Conservation (phyloP, 179 eudicot species). For the Beta macrorhiza region DNA sequence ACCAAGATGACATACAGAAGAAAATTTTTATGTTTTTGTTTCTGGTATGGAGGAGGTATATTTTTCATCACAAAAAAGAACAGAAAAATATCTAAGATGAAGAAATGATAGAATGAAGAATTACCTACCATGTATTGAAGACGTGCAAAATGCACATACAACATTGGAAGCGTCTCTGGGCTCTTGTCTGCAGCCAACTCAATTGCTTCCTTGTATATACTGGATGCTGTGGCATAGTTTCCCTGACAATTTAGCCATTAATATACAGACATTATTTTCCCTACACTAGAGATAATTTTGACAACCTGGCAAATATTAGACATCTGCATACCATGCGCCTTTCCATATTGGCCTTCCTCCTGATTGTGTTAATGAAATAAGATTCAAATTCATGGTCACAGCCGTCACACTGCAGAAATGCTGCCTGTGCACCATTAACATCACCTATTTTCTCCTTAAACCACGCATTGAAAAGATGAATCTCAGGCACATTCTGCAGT, state of each 20-base stretch:
- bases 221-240: constrained; percentile 54
- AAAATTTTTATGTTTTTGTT: neutral
- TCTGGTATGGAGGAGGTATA: neutral
- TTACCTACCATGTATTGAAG: constrained; percentile 59
- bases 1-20: neutral
- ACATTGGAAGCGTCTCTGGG: constrained; percentile 47
- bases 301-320: constrained; percentile 5
- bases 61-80: neutral
- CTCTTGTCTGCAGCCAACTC: constrained; percentile 51
- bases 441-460: constrained; percentile 79
- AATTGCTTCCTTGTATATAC: constrained; percentile 65
- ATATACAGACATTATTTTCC: neutral
- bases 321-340: constrained; percentile 58
- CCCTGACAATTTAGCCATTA: constrained; percentile 53
- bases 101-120: constrained; percentile 16
- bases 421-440: constrained; percentile 50
- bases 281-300: constrained; percentile 3
- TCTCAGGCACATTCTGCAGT: constrained; percentile 65
- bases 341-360: constrained; percentile 72
- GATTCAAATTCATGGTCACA: constrained; percentile 44
- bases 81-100: neutral
- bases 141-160: constrained; percentile 63
- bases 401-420: constrained; percentile 43
- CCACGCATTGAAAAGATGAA: constrained; percentile 74
- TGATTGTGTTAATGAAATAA: constrained; percentile 45